Evolutionary conservation across 2,329 filamentous ascomycete species (phyloP), one percentile per base, ranked within the genome.

Genomic region (Xylaria sp.): DNA sequence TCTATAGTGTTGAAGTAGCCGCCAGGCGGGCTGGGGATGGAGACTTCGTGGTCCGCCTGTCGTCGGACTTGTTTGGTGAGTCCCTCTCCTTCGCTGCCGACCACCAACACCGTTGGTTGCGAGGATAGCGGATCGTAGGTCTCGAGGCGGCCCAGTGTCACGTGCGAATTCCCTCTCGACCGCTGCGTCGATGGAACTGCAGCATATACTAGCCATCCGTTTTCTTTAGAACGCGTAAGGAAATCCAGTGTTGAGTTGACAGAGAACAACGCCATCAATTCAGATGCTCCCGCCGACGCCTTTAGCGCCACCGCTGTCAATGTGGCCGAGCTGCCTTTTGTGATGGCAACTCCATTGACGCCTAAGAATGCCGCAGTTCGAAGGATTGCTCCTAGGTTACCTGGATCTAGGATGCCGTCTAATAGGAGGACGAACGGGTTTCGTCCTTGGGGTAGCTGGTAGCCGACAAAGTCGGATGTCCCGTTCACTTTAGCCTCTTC

Each of bases 361-460:
- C 95, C 95, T n/a, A 98, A 88, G 80, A 96, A 98, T 76, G 93
- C 92, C 2, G 94, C 94, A 6, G 93, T 93, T 44, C 96, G 92
- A 52, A 98, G 86, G 69, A 98, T 95, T 25, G 91, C 94, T 51
- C 96, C 96, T 0, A 98, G 84, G 77, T 99, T 99, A 32, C 93
- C 94, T 0, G 94, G 92, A 76, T 99, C 95, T 10, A 94, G 82
- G 46, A 97, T 90, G 63, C 91, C 88, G 74, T 96, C 91, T 1
- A 96, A 83, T 39, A 95, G 82, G 1, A 97, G 82, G 9, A 97
- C 84, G 37, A 97, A 85, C 0, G 93, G 93, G 60, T 90, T 88
- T 64, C 88, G 74, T 77, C 76, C n/a, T 77, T 76, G 32, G 78
- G 79, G 65, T 82, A 84, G 25, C 73, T 74, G 52, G 71, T 74